Evolutionary conservation across 805 yeast species (phyloP), one percentile per base, ranked within the genome.

Genomic region (Zygosaccharomyces lentus): DNA sequence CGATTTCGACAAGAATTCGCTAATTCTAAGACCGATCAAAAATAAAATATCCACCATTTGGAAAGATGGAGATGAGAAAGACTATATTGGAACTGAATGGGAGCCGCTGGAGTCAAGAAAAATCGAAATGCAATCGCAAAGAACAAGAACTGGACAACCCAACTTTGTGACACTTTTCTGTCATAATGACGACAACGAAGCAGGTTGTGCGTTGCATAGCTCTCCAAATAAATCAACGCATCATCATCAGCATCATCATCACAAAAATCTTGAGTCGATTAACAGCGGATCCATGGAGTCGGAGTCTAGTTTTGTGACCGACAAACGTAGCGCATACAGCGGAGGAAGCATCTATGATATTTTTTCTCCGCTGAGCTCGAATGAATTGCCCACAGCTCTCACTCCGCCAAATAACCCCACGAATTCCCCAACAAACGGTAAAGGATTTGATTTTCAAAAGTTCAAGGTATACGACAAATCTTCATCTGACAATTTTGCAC

Each of bases 11-110:
- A 34, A 16, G 6, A 39, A 45, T 16, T 40, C 47, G 9, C 30
- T 55, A n/a, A 26, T 39, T 12, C 46, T 51, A 8, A 46, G 25
- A 9, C 30, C 41, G 8, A 36, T 46, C 13, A 40, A 42, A 16
- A 24, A 45, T 12, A 51, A 52, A 23, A 37, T 55, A 2, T 41
- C 54, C 6, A 53, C 56, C 7, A 48, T 55, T 9, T 55, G 58
- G 58, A 53, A 47, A 26, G 46, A 40, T 5, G 49, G 50, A 1
- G 41, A 37, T 5, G 54, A 52, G 19, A 47, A 43, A 25, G 47
- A 49, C 10, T 43, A 29, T 29, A 46, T 54, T 31, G 49, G 54
- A 8, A 48, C 51, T 7, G 13, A 34, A n/a, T 32, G 36, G 39
- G 36, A 38, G 9, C 31, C 43, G 30, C 13, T 12, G 12, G 17